Conservation (phyloP, 805 yeast species). For the Ogataea pilisensis region DNA sequence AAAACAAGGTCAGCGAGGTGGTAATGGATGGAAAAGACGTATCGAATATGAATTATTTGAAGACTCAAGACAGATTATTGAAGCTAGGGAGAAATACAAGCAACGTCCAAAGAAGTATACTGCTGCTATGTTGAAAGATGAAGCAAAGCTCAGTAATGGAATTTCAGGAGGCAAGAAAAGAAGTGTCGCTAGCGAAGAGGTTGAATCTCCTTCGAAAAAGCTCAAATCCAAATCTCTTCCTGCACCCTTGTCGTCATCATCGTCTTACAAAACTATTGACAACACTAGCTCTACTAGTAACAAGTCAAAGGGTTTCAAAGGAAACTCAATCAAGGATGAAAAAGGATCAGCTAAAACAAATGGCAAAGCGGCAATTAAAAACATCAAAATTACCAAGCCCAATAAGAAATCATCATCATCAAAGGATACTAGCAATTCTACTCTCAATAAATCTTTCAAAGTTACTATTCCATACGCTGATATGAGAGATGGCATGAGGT, state of each 20-base stretch:
- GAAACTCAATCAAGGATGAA: not conserved
- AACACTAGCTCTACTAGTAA: too few relatives aligned
- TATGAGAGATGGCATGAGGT: conserved; percentile 3
- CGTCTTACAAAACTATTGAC: not conserved
- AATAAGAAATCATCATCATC: not conserved
- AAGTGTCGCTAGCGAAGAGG: not conserved
- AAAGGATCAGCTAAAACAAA: not conserved
- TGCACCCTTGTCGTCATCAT: too few relatives aligned
- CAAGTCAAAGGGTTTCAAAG: too few relatives aligned
- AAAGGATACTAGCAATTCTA: conserved; percentile 2
- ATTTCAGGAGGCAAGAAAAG: not conserved
- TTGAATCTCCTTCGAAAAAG: conserved; percentile 1
- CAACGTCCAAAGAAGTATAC: conserved; percentile 18
- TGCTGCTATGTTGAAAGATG: not conserved
- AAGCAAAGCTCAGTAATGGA: not conserved
- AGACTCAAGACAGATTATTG: conserved; percentile 55
- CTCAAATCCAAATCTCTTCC: too few relatives aligned
- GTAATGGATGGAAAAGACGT: conserved; percentile 53
- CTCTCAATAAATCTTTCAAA: conserved; percentile 10
- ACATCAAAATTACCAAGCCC: conserved; percentile 10
- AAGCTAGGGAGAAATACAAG: conserved; percentile 40
- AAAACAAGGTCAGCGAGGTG: conserved; percentile 39
- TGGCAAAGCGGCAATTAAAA: not conserved
- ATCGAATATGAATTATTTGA: conserved; percentile 63
- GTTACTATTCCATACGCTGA: conserved; percentile 19